These are phyloP conservation scores for Fusarium solani-melongenae DNA, from an alignment of 2,329 filamentous ascomycete genomes.

Conservation along the genomic window DNA sequence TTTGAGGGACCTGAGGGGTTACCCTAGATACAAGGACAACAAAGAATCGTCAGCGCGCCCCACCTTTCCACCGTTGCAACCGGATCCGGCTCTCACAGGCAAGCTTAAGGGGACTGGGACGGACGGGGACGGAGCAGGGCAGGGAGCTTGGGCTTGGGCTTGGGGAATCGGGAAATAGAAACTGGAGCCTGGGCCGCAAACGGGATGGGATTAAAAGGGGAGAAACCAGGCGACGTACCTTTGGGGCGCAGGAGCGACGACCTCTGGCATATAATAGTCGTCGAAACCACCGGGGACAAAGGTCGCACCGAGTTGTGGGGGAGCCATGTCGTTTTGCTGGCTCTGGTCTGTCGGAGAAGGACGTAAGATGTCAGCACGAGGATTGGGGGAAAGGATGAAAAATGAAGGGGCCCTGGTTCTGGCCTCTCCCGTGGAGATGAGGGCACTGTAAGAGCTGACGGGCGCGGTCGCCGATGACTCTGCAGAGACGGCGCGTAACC, in stretches of 20 bases:
- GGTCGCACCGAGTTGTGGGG: constrained; percentile 61
- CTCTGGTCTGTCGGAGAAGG: constrained; percentile 43
- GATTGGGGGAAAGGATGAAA: constrained; percentile 41
- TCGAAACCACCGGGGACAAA: constrained; percentile 69
- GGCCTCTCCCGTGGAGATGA: constrained; percentile 34
- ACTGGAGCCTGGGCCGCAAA: constrained; percentile 32
- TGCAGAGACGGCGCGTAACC: constrained; percentile 42
- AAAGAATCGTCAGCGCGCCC: constrained; percentile 53
- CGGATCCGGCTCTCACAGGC: constrained; percentile 37
- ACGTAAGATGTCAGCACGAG: constrained; percentile 47
- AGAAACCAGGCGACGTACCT: constrained; percentile 56
- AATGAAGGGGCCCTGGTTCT: constrained; percentile 42
- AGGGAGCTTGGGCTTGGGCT: constrained; percentile 31
- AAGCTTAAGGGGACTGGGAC: constrained; percentile 32
- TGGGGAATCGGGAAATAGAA: constrained; percentile 28
- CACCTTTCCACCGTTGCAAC: constrained; percentile 46
- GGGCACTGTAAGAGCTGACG: constrained; percentile 39
- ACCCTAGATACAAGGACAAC: constrained; percentile 67
- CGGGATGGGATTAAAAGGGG: constrained; percentile 24
- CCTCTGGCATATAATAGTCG: constrained; percentile 71
- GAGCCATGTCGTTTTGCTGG: constrained; percentile 42
- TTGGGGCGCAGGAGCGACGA: constrained; percentile 67
- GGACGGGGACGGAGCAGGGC: constrained; percentile 19
- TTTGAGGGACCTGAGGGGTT: constrained; percentile 94
- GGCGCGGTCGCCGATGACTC: constrained; percentile 39